Evolutionary conservation across 441 rosid genomes (phyloP).

Genomic region (Populus hybrid): DNA sequence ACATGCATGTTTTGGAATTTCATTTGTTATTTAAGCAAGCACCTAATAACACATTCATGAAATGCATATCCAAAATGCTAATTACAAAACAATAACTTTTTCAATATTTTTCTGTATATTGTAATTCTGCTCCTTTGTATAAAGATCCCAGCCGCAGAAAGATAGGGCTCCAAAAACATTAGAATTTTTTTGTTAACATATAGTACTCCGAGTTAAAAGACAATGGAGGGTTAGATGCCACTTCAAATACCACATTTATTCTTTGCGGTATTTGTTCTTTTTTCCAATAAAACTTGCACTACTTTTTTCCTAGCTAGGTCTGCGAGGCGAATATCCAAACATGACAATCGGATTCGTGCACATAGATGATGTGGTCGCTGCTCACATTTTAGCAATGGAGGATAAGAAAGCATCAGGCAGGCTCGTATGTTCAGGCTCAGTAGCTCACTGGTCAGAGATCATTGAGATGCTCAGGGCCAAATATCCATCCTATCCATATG

Average conservation of each 20-base stretch:
- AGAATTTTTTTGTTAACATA: neutral
- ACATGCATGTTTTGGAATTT: neutral
- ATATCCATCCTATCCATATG: conserved; percentile 66
- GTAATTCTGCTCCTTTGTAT: neutral
- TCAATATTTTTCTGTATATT: neutral
- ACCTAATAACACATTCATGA: neutral
- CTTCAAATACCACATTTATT: neutral
- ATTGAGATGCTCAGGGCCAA: conserved; percentile 58
- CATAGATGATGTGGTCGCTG: conserved; percentile 65
- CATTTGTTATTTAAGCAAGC: neutral
- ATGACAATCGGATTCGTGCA: conserved; percentile 68
- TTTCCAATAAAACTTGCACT: too few species aligned
- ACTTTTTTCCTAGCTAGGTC: conserved; percentile 29
- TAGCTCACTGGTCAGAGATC: conserved; percentile 70
- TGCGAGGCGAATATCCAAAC: conserved; percentile 61
- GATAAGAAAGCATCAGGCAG: conserved; percentile 61
- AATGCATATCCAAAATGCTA: neutral
- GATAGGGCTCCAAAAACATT: neutral
- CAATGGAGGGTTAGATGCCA: neutral
- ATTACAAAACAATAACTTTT: neutral
- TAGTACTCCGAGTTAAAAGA: neutral
- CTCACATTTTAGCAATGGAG: conserved; percentile 78
- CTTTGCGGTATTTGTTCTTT: neutral
- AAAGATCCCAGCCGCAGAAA: neutral
- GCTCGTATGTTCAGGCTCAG: conserved; percentile 68